Evolutionary conservation across 228 moss, liverwort and hornwort genomes (phyloP).

Genomic region (Sphagnum magellanicum): DNA sequence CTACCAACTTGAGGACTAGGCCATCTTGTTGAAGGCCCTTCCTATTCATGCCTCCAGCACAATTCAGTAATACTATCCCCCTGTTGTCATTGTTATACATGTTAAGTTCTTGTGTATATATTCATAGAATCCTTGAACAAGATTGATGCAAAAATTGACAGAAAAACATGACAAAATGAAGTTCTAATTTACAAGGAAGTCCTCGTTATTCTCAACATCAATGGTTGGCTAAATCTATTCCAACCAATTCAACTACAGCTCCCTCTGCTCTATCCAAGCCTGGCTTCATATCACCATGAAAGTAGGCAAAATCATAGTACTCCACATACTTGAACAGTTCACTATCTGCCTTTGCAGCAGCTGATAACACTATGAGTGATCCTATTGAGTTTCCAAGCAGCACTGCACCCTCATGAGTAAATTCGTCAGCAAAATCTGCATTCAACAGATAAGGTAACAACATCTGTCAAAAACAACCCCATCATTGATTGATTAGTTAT

Average conservation of each 20-base stretch:
- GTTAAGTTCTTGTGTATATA: not conserved
- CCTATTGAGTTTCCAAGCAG: conserved; percentile 97
- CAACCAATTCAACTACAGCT: too few relatives aligned
- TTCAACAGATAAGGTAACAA: not conserved
- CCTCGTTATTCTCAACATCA: too few relatives aligned
- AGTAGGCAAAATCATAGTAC: too few relatives aligned
- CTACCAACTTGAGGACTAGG: conserved; percentile 67
- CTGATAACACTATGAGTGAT: conserved; percentile 81
- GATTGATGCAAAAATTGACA: too few relatives aligned
- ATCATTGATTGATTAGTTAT: not conserved
- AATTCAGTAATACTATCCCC: conserved; percentile 87
- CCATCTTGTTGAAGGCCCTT: conserved; percentile 95
- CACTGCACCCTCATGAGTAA: conserved; percentile 67
- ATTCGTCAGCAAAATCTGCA: conserved; percentile 78
- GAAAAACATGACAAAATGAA: too few relatives aligned
- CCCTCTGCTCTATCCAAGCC: too few relatives aligned
- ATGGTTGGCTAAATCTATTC: too few relatives aligned
- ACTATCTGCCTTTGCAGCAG: conserved; percentile 63
- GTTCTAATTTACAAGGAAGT: too few relatives aligned
- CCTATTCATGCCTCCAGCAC: conserved; percentile 98
- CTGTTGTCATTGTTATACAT: conserved; percentile 36
- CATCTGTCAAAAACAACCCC: not conserved
- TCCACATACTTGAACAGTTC: conserved; percentile 63
- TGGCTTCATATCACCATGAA: too few relatives aligned
- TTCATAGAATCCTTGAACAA: too few relatives aligned